These are phyloP conservation scores for Ceriops zippeliana DNA, from an alignment of 345 rosid genomes.

Conservation along the genomic window DNA sequence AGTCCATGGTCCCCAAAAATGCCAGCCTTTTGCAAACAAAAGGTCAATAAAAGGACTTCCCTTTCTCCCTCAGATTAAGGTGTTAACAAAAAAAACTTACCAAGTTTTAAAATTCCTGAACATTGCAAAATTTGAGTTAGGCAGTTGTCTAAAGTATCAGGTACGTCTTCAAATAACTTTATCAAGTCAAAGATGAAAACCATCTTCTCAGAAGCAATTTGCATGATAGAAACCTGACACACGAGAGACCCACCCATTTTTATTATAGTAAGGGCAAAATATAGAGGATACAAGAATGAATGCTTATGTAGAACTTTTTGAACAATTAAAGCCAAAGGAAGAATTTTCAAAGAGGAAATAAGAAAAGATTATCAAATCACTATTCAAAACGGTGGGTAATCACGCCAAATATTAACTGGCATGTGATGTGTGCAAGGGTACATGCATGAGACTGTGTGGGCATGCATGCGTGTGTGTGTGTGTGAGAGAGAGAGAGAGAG, in stretches of 20 bases:
- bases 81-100: conserved; percentile 30
- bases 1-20: neutral
- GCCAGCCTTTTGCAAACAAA: neutral
- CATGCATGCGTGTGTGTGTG: neutral
- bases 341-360: neutral
- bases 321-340: neutral
- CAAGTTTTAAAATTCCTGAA: conserved; percentile 69
- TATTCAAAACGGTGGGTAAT: neutral
- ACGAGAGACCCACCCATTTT: conserved; percentile 2
- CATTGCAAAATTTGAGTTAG: conserved; percentile 77
- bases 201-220: conserved; percentile 68
- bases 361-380: neutral
- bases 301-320: neutral
- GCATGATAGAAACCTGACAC: conserved; percentile 93
- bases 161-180: conserved; percentile 62
- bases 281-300: neutral
- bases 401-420: neutral
- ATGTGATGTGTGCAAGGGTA: neutral
- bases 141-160: conserved; percentile 59
- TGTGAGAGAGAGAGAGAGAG: neutral
- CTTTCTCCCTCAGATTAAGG: conserved; percentile 2
- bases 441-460: neutral
- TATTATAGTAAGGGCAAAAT: conserved; percentile 1
- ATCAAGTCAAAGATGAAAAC: conserved; percentile 86
- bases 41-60: neutral